These are phyloP conservation scores for Brassica hybrid DNA, from an alignment of 441 rosid genomes.

Conservation along the genomic window DNA sequence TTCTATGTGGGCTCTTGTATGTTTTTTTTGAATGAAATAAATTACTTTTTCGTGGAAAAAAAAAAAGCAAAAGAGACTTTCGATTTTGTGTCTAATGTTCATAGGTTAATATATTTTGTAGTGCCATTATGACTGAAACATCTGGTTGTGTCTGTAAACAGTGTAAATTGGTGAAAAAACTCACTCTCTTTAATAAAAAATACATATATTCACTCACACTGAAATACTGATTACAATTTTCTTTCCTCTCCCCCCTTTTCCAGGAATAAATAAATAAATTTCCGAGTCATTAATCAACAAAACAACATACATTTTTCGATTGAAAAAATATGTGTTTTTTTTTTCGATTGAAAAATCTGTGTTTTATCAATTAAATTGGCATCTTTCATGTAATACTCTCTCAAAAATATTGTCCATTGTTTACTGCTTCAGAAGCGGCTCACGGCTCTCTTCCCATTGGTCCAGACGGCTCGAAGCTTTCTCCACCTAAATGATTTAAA, in stretches of 20 bases:
- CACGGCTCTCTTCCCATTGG: slow-evolving; percentile 35
- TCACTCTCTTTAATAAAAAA: not conserved
- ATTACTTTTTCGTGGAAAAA: too few species aligned
- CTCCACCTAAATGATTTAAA: slow-evolving; percentile 16
- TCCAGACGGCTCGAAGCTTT: slow-evolving; percentile 34
- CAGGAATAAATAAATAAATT: not conserved
- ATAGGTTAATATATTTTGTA: too few species aligned
- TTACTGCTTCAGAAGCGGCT: slow-evolving; percentile 30
- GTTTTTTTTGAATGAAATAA: too few species aligned
- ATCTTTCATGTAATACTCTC: too few species aligned
- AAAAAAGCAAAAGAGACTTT: too few species aligned
- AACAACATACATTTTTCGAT: slow-evolving; percentile 29
- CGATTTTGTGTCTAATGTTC: too few species aligned
- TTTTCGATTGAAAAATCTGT: slow-evolving; percentile 31
- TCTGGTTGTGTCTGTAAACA: too few species aligned
- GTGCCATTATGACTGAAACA: too few species aligned
- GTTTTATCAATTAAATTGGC: not conserved
- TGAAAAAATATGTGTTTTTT: slow-evolving; percentile 27
- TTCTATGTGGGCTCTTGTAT: too few species aligned
- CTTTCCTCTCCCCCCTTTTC: not conserved
- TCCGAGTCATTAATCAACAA: slow-evolving; percentile 6
- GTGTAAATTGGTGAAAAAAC: not conserved
- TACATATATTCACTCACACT: not conserved
- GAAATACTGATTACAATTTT: not conserved
- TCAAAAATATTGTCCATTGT: too few species aligned